These are phyloP conservation scores for Trichophyton equinum DNA, from an alignment of 2,329 filamentous ascomycete species.

Conservation along the genomic window DNA sequence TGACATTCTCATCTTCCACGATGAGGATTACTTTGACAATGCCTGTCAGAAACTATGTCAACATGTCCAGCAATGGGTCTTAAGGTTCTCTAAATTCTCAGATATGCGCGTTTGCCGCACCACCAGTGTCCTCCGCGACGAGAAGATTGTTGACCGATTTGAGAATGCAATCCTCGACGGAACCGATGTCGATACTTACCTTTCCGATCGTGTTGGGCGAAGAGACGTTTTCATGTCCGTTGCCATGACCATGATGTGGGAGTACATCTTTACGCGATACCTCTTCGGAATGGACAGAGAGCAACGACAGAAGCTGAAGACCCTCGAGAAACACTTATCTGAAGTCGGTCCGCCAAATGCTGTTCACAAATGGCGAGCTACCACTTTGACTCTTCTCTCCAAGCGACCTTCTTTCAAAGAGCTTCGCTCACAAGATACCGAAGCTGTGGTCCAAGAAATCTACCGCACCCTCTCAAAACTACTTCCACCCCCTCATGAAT, in stretches of 20 bases:
- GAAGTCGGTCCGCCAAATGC: slow-evolving; percentile 79
- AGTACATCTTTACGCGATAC: slow-evolving; percentile 95
- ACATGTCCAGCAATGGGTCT: slow-evolving; percentile 93
- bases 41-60: slow-evolving; percentile 91
- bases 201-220: slow-evolving; percentile 74
- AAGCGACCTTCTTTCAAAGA: slow-evolving; percentile 65
- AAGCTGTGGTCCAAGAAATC: slow-evolving; percentile 88
- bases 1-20: slow-evolving; percentile 64
- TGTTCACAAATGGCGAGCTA: slow-evolving; percentile 95
- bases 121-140: slow-evolving; percentile 73
- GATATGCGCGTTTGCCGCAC: slow-evolving; percentile 78
- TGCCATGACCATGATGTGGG: slow-evolving; percentile 98
- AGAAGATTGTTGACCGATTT: slow-evolving; percentile 84
- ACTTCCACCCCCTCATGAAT: slow-evolving; percentile 70
- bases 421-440: slow-evolving; percentile 79
- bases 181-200: slow-evolving; percentile 77
- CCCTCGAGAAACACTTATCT: slow-evolving; percentile 76
- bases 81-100: slow-evolving; percentile 95
- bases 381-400: slow-evolving; percentile 79
- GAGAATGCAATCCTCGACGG: slow-evolving; percentile 93
- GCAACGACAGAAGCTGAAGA: slow-evolving; percentile 93
- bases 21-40: slow-evolving; percentile 91
- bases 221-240: slow-evolving; percentile 97
- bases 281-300: slow-evolving; percentile 98
- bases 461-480: slow-evolving; percentile 72